Base-by-base conservation (phyloP, 176 grass and related monocot species). In the Saccharum spontaneum region DNA sequence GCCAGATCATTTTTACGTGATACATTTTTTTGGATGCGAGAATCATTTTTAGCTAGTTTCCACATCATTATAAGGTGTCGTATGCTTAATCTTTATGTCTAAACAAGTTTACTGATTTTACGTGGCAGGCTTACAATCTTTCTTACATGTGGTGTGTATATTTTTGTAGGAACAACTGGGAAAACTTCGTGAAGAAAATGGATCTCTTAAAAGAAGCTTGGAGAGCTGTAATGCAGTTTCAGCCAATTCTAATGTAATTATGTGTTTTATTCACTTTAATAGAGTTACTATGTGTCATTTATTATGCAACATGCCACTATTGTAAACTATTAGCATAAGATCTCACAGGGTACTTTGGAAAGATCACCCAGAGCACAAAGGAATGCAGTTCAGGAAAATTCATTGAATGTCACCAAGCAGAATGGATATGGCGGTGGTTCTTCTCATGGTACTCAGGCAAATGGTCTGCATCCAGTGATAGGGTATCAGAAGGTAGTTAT, bases 161-260 rank as follows among this genome's bases (percentile, higher is more conserved):
- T 23, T 89, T 67, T 84, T 30, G 68, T 87, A 98, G 96, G 93
- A 92, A 17, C 93, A 95, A 90, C 75, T 98, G 46, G 92, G 83
- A 86, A 94, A 92, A 86, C 83, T 98, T 69, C 87, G 89, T 68
- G 84, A 95, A 62, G 93, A 95, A 86, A 95, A 94, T 90, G 80
- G 64, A 28, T 94, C 91, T 18, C 86, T 98, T 30, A 92, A 81
- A 85, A 95, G 73, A 90, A 95, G 37, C 87, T 65, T 95, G 77
- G 96, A 95, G 40, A 88, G 73, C 24, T 67, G 11, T 37, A 91
- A 80, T 71, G 85, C 75, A 74, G 65, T 79, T 82, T 71, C 90
- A 82, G 83, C 75, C 62, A 87, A 68, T 73, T 87, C 88, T 85
- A 87, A 94, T 91, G 92, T 90, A 84, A 73, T 73, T 54, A 3